Base-by-base conservation (phyloP, 176 grass and related monocot genomes). In the Bothriochloa decipiens region DNA sequence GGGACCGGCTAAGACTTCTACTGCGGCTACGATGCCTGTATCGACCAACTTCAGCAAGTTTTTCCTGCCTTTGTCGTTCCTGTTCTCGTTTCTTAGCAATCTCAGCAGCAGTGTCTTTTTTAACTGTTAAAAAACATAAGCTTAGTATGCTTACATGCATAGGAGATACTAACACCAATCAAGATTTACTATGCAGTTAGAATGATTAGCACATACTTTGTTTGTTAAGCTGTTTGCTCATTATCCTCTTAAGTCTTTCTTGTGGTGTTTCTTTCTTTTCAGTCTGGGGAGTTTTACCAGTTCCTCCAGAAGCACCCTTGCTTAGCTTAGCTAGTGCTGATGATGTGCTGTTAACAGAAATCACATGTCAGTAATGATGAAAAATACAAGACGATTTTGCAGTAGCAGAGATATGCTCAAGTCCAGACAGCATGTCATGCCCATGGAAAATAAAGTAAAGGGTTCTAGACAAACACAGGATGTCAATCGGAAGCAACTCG, bases 211-310 rank as follows among this genome's bases (percentile, higher is more conserved):
- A 86, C 89, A 75, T 96, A 99, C 97, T 99, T 87, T 99, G 97
- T 71, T 99, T 99, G 85, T 96, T 99, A 86, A 99, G 88, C 81
- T 99, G 97, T 94, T 99, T 96, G 87, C 97, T 99, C 97, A 99
- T 99, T 92, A 96, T 99, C 82, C 97, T 91, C 62, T 99, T 96
- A 77, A 99, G 96, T 25, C 96, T 92, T 86, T 99, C 96, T 83
- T 94, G 96, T n/a, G 96, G 96, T 42, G 96, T 99, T 89, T 99
- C 97, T 80, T 96, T 99, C 90, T 96, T 99, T 82, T 96, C 91
- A 68, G 86, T 87, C 66, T 76, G 87, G 66, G 81, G 81, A 39
- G 84, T 84, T 90, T 94, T 99, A 60, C 78, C 91, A 25, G 82
- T 68, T 71, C 85, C 95, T 55, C 93, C 90, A 89, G 84, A 69